Base-by-base conservation (phyloP, 495 filamentous ascomycete genomes). In the Podospora anserina region DNA sequence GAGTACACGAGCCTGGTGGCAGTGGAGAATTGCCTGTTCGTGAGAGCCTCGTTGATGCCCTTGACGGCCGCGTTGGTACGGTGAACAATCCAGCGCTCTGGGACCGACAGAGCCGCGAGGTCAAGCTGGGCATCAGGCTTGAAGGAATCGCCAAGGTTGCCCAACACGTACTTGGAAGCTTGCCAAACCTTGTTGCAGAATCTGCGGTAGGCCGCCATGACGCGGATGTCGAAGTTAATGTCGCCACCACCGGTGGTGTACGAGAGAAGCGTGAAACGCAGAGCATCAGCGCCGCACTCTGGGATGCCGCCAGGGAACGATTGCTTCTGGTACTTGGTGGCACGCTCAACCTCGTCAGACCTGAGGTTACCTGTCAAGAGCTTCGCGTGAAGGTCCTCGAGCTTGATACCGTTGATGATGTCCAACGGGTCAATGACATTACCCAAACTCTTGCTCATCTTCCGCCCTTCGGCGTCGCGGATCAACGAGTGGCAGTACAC, bases 141-240 rank as follows among this genome's bases (percentile, higher is more conserved):
- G 75, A 92, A 95, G 75, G 89, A 88, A 16, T 88, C 83, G 6
- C 86, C 88, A 23, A 96, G 78, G 71, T 91, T 90, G 66, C 92
- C 90, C 67, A 95, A 83, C 9, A 93, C 91, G 74, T 88, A 96
- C 82, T 95, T 96, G 65, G 88, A 92, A 34, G 92, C 92, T 79
- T 94, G 91, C 82, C 92, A 96, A 71, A 96, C 91, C 84, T 96
- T 96, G 83, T 96, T 96, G 78, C 92, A 92, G 86, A 96, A 96
- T 66, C 90, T 87, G 62, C 92, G 85, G 81, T 95, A 94, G 53
- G 85, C 90, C 71, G 92, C 86, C 72, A 96, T 92, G 66, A 94
- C 90, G 79, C 91, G 88, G 71, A 94, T 87, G 72, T 94, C 91
- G 74, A 95, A 92, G 70, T 86, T 87, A 76, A 96, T 94, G 75